Evolutionary conservation across 2,329 filamentous ascomycete genomes (phyloP).

Genomic region (Pestalotiopsis sp.): DNA sequence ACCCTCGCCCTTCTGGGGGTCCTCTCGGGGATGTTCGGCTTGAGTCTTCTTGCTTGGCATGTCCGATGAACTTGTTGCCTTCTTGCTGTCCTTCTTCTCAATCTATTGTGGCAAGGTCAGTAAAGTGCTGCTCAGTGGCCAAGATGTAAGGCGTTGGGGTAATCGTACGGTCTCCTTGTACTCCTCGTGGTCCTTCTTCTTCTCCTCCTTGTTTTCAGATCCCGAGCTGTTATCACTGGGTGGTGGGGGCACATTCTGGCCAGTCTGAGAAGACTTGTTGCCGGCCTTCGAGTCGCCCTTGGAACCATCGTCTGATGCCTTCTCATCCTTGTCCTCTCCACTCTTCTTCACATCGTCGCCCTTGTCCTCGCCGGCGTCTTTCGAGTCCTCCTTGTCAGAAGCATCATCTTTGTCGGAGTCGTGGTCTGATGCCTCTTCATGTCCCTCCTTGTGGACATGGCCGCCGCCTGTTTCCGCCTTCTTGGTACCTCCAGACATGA

Average conservation of each 20-base stretch:
- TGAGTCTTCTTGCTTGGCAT: constrained; percentile 26
- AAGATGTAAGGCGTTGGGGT: too few relatives aligned
- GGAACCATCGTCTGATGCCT: constrained; percentile 7
- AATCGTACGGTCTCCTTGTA: constrained; percentile 23
- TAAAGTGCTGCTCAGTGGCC: background rate
- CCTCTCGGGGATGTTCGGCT: constrained; percentile 27
- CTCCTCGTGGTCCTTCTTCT: constrained; percentile 25
- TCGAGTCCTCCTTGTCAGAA: background rate
- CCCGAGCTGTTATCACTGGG: constrained; percentile 21
- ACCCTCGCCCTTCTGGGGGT: constrained; percentile 28
- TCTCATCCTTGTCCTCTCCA: background rate
- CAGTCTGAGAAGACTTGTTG: constrained; percentile 18
- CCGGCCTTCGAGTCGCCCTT: constrained; percentile 8
- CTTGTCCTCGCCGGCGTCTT: constrained; percentile 4
- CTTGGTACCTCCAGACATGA: constrained; percentile 17
- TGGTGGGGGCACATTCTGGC: constrained; percentile 19
- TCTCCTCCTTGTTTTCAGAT: constrained; percentile 22
- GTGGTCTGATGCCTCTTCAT: background rate
- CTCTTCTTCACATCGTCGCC: background rate
- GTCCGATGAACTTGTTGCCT: constrained; percentile 21
- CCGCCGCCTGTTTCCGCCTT: constrained; percentile 5
- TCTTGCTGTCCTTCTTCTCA: constrained; percentile 22
- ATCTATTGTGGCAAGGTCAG: constrained; percentile 14
- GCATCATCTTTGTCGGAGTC: constrained; percentile 5
- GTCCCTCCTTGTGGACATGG: constrained; percentile 1